phyloP scores from a whole-genome alignment of 208 protist species.

The Trypanosoma boissoni region DNA sequence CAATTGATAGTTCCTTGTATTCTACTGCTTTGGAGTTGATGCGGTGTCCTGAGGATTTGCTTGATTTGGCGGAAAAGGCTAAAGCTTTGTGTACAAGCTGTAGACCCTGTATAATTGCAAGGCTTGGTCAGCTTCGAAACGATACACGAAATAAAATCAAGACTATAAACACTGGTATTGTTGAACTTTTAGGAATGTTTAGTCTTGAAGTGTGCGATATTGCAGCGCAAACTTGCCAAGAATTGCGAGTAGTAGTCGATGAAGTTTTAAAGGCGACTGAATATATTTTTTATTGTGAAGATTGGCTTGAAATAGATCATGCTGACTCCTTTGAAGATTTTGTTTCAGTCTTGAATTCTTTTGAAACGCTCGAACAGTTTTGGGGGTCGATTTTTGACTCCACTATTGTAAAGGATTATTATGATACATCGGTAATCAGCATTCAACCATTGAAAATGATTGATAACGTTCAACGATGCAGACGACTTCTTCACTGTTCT shows the following conservation, averaged over 20 bases:
- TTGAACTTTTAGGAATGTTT: slow-evolving; percentile 81
- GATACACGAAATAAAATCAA: slow-evolving; percentile 45
- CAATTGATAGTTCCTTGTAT: slow-evolving; percentile 57
- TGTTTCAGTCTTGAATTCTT: slow-evolving; percentile 48
- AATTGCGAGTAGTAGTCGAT: slow-evolving; percentile 67
- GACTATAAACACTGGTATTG: slow-evolving; percentile 70
- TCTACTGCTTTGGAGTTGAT: slow-evolving; percentile 56
- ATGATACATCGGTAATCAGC: slow-evolving; percentile 53
- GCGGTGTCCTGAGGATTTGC: slow-evolving; percentile 45
- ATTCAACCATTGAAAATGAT: slow-evolving; percentile 62
- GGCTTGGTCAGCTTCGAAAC: slow-evolving; percentile 46
- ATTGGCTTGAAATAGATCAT: slow-evolving; percentile 32
- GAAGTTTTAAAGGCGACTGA: slow-evolving; percentile 43
- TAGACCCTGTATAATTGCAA: slow-evolving; percentile 46
- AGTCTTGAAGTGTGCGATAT: slow-evolving; percentile 85
- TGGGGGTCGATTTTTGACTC: slow-evolving; percentile 65
- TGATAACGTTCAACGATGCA: slow-evolving; percentile 72
- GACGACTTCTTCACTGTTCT: slow-evolving; percentile 68
- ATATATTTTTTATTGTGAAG: slow-evolving; percentile 58
- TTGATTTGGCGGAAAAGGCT: slow-evolving; percentile 27
- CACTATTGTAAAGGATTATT: slow-evolving; percentile 65
- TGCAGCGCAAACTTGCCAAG: slow-evolving; percentile 78
- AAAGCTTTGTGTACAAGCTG: slow-evolving; percentile 34
- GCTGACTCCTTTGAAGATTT: slow-evolving; percentile 68
- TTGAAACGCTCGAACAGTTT: slow-evolving; percentile 85